Conservation (phyloP, 768 basidiomycete genomes). For the Macrolepiota dolichaula region DNA sequence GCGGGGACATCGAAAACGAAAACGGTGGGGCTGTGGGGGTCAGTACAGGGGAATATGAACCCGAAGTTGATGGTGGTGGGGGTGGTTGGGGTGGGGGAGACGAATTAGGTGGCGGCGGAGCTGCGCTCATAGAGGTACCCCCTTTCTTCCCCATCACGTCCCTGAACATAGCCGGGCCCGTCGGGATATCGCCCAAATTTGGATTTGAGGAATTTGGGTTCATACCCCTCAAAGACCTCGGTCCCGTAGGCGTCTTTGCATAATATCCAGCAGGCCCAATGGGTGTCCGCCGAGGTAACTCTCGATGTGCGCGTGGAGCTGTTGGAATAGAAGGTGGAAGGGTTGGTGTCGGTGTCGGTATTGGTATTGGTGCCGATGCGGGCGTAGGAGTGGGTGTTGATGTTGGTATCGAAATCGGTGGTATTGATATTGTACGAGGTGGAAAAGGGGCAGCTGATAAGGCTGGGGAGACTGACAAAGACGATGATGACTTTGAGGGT, state of each 20-base stretch:
- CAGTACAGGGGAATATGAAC: neutral
- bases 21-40: neutral
- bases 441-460: neutral
- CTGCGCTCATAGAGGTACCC: no score
- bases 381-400: neutral
- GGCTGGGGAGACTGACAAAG: no score
- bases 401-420: neutral
- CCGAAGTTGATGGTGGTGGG: neutral
- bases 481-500: no score
- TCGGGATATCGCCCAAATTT: neutral
- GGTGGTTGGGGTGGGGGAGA: slow-evolving; percentile 8
- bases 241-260: neutral
- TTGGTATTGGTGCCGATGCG: neutral
- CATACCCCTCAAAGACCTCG: neutral
- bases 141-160: neutral
- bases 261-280: neutral
- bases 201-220: neutral
- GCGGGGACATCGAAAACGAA: neutral
- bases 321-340: neutral
- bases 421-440: neutral
- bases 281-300: neutral
- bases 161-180: neutral
- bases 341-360: neutral
- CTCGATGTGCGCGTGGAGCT: neutral
- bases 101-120: neutral